phyloP scores from a whole-genome alignment of 129 eudicot genomes.

The Centella asiatica region DNA sequence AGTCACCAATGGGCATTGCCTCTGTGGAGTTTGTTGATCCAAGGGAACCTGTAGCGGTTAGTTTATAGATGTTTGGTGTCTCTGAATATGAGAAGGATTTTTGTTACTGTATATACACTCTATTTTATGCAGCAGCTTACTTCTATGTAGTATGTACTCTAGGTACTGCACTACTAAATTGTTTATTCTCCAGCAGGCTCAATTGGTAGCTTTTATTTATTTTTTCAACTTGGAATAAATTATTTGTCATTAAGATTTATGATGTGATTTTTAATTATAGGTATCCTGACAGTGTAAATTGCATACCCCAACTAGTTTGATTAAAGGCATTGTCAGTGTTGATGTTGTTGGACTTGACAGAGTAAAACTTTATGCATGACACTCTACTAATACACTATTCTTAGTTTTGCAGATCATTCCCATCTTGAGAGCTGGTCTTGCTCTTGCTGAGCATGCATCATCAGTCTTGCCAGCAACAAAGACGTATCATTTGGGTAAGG shows the following conservation, averaged over 20 bases:
- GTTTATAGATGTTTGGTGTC: conserved; percentile 19
- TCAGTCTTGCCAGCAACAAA: conserved; percentile 79
- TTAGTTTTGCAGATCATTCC: conserved; percentile 66
- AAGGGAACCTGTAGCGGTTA: conserved; percentile 79
- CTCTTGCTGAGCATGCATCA: conserved; percentile 91
- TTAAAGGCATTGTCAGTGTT: neutral
- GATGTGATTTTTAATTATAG: neutral
- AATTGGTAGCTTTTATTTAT: neutral
- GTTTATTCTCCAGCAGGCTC: neutral
- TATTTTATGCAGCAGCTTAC: neutral
- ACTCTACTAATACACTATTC: neutral
- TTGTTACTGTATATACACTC: neutral
- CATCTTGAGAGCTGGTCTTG: conserved; percentile 97
- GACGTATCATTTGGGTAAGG: conserved; percentile 79
- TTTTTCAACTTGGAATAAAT: neutral
- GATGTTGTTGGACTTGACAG: neutral
- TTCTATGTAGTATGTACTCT: neutral
- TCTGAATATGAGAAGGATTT: neutral
- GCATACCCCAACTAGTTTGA: no score
- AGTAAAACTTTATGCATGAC: neutral
- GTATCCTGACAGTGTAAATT: neutral
- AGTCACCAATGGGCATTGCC: conserved; percentile 82
- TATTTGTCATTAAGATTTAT: neutral
- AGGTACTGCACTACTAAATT: neutral
- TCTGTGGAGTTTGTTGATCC: conserved; percentile 87